Evolutionary conservation across 768 basidiomycete species (phyloP).

Genomic region (Trametes maxima): DNA sequence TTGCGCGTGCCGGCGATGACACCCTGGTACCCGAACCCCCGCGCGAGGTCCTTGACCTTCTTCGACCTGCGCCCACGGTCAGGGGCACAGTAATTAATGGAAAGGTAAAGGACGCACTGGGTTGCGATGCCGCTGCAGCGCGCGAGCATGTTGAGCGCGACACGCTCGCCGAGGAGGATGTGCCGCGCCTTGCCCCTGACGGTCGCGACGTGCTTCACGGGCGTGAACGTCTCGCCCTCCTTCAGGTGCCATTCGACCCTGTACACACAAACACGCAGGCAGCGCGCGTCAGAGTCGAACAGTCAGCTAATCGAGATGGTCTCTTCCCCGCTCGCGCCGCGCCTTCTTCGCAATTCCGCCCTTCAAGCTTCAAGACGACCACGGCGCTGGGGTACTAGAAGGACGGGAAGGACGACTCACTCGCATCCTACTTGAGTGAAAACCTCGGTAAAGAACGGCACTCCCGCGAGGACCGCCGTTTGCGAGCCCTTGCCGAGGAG

Average conservation of each 20-base stretch:
- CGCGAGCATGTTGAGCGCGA: conserved; percentile 91
- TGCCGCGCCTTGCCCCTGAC: conserved; percentile 88
- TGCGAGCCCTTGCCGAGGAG: conserved; percentile 88
- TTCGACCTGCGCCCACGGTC: conserved; percentile 62
- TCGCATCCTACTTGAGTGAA: conserved; percentile 87
- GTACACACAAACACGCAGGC: neutral
- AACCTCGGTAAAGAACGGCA: conserved; percentile 93
- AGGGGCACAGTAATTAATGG: neutral
- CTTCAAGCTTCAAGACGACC: neutral
- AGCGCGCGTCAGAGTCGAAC: too few species aligned
- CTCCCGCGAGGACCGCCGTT: conserved; percentile 83
- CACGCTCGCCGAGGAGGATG: conserved; percentile 87
- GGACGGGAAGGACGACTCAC: conserved; percentile 51
- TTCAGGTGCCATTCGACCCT: conserved; percentile 93
- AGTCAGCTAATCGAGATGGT: neutral
- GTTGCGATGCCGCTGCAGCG: conserved; percentile 97
- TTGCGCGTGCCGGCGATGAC: conserved; percentile 95
- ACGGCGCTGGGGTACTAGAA: neutral
- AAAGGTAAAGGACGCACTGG: conserved; percentile 53
- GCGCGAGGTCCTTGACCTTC: conserved; percentile 75
- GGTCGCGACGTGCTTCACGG: conserved; percentile 85
- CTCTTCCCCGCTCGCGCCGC: neutral
- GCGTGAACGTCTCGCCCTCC: conserved; percentile 82
- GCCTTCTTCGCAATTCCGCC: neutral
- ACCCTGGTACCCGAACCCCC: conserved; percentile 78